Evolutionary conservation across 805 yeast species (phyloP).

Genomic region (Myxozyma geophila): DNA sequence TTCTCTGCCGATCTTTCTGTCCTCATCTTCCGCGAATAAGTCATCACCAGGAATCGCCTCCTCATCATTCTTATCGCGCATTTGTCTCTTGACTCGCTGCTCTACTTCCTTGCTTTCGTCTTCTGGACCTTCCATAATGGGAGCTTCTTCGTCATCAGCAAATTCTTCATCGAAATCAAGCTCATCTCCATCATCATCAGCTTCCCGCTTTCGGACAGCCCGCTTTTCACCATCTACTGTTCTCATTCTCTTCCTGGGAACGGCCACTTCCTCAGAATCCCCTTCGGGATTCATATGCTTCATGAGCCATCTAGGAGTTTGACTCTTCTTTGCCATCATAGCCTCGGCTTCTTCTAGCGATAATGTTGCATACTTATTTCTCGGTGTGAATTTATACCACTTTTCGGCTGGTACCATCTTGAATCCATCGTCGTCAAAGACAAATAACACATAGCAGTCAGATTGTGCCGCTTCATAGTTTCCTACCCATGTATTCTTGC

Average conservation of each 20-base stretch:
- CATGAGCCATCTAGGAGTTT: conserved; percentile 95
- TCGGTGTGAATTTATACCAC: conserved; percentile 88
- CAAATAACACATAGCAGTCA: conserved; percentile 82
- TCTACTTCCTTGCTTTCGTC: conserved; percentile 93
- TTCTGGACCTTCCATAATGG: conserved; percentile 92
- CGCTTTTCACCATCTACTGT: conserved; percentile 53
- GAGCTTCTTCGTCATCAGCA: conserved; percentile 99
- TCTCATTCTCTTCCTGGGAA: conserved; percentile 47
- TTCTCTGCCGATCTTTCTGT: conserved; percentile 83
- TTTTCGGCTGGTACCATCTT: conserved; percentile 95
- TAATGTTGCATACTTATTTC: conserved; percentile 90
- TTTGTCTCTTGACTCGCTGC: conserved; percentile 75
- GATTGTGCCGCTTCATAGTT: conserved; percentile 90
- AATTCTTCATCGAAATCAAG: conserved; percentile 95
- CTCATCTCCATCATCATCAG: conserved; percentile 86
- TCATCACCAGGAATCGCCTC: conserved; percentile 46
- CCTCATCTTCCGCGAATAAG: conserved; percentile 62
- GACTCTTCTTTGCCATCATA: conserved; percentile 71
- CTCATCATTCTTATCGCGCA: conserved; percentile 47
- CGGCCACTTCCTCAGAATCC: conserved; percentile 36
- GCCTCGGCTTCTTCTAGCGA: conserved; percentile 97
- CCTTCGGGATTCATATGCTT: conserved; percentile 58
- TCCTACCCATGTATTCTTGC: conserved; percentile 92
- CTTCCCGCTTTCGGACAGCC: conserved; percentile 46
- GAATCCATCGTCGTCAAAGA: conserved; percentile 85